phyloP scores from a whole-genome alignment of 2,329 filamentous ascomycete genomes.

The Fusarium anthophilum region DNA sequence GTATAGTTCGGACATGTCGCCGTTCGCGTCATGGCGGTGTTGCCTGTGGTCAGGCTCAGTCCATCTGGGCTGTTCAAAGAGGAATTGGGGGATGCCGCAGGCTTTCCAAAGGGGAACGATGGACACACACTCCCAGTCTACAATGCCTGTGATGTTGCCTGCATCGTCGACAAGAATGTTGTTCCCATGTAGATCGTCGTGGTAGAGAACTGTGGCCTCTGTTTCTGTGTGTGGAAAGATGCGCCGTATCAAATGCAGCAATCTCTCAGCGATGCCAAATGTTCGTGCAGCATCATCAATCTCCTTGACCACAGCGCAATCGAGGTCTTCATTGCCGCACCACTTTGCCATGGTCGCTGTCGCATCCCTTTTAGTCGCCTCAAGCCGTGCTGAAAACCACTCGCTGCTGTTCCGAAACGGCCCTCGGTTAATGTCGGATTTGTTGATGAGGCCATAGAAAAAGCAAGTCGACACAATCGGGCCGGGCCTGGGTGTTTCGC shows the following conservation, averaged over 20 bases:
- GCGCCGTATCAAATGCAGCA: constrained; percentile 43
- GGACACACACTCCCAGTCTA: constrained; percentile 57
- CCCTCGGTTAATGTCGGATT: constrained; percentile 47
- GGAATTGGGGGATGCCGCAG: constrained; percentile 47
- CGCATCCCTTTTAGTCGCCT: constrained; percentile 3
- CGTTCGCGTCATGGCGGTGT: constrained; percentile 22
- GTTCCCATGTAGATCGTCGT: constrained; percentile 47
- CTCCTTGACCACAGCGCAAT: constrained; percentile 40
- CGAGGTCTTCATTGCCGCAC: background rate
- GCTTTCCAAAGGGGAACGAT: constrained; percentile 52
- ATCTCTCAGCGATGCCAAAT: constrained; percentile 36
- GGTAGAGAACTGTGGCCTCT: constrained; percentile 48
- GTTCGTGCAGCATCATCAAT: constrained; percentile 45
- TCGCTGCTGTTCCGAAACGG: constrained; percentile 49
- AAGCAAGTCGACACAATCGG: constrained; percentile 48
- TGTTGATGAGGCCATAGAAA: constrained; percentile 45
- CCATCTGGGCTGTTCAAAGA: constrained; percentile 37
- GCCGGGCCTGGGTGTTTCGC: constrained; percentile 11
- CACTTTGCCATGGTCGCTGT: background rate
- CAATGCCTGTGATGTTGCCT: constrained; percentile 48
- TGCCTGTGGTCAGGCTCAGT: constrained; percentile 19
- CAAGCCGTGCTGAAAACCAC: constrained; percentile 47
- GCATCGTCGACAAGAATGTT: constrained; percentile 53
- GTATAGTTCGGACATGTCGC: constrained; percentile 40
- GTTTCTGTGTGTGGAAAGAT: constrained; percentile 40